These are phyloP conservation scores for Polychytrium aggregatum DNA, from an alignment of 192 early-diverging fungal genomes.

Conservation along the genomic window DNA sequence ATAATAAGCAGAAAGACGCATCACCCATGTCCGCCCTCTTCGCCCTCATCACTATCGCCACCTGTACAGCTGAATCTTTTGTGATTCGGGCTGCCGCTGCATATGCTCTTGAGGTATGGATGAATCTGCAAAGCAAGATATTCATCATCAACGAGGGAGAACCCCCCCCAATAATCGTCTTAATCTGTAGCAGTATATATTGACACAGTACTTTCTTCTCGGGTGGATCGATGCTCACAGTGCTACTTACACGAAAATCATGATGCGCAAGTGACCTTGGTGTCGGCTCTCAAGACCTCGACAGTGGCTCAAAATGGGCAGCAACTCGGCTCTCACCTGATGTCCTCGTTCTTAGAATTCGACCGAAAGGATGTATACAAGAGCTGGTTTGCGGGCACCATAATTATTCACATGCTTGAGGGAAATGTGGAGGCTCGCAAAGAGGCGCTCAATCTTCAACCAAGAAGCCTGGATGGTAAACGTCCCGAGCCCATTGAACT, in stretches of 20 bases:
- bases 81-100: slow-evolving; percentile 72
- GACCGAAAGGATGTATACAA: slow-evolving; percentile 75
- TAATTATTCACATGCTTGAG: slow-evolving; percentile 68
- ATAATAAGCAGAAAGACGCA: too few relatives aligned
- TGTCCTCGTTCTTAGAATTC: slow-evolving; percentile 71
- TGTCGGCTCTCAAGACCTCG: too few relatives aligned
- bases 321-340: slow-evolving; percentile 84
- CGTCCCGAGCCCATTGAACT: too few relatives aligned
- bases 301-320: too few relatives aligned
- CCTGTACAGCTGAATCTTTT: slow-evolving; percentile 58
- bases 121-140: too few relatives aligned
- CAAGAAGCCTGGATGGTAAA: too few relatives aligned
- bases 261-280: slow-evolving; percentile 85
- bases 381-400: slow-evolving; percentile 77
- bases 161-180: too few relatives aligned
- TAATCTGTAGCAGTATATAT: too few relatives aligned
- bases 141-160: too few relatives aligned
- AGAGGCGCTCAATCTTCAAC: too few relatives aligned
- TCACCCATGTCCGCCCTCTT: slow-evolving; percentile 70
- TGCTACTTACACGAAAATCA: slow-evolving; percentile 71
- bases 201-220: too few relatives aligned
- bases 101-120: slow-evolving; percentile 57
- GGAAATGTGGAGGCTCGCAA: slow-evolving; percentile 64
- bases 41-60: slow-evolving; percentile 64
- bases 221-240: slow-evolving; percentile 5